Base-by-base conservation (phyloP, 805 yeast genomes). In the Candida broadrunensis region DNA sequence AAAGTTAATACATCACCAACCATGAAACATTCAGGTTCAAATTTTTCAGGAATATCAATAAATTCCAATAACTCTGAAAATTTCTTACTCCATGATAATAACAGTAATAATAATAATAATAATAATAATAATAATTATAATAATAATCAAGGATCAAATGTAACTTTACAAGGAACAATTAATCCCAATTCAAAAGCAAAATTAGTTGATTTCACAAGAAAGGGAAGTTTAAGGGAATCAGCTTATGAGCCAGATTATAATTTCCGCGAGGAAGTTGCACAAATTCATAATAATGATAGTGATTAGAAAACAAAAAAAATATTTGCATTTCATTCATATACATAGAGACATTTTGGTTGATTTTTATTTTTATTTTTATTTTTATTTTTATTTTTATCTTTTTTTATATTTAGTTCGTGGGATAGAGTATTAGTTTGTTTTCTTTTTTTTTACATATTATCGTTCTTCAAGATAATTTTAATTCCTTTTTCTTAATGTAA, bases 201-300 rank as follows among this genome's bases (percentile, higher is more conserved):
- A 51, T 56, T 73, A 39, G 77, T 74, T 31, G 72, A 73, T 36
- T 73, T 74, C 44, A 71, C 75, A 4, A 57, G 77, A 47, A 66
- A 66, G 47, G 70, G 70, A 8, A 63, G 73, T 43, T 56, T 70
- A 43, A 55, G 65, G 42, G 70, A 70, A 39, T 60, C 69, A n/a
- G 61, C 72, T 1, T 61, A 65, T 35, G 64, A 60, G 32, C 62
- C 61, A 15, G 50, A 54, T 35, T 47, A 56, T 16, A 53, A 49
- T 12, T 53, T 55, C 31, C 56, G 55, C 30, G 74, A 65, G 12
- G 61, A 66, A 43, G 44, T 56, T 4, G 74, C 66, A 5, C 63
- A 56, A 44, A 61, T 68, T 27, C 61, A 56, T 34, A 56, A 63
- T 30, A 54, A 52, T 32, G 71, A 64, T 47, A 55, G 60, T 36